Evolutionary conservation across 2,329 filamentous ascomycete genomes (phyloP), one percentile per base, ranked within the genome.

Genomic region (Magnaporthiopsis rhizophila): DNA sequence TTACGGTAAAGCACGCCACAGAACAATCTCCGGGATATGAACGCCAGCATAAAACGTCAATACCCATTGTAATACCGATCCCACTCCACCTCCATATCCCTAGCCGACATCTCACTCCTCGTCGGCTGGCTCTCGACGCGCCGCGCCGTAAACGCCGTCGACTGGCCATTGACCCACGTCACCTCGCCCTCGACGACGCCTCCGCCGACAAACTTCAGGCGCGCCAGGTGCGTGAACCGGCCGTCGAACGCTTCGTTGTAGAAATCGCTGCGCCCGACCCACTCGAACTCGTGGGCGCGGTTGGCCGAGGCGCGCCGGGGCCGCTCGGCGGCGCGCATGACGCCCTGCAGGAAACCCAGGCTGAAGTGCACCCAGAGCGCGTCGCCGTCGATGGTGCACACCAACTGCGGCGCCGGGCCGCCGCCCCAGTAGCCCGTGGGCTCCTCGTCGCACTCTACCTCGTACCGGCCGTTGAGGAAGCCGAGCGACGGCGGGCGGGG

Each of bases 391-490:
- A 62, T 38, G 36, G 61, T 62, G 45, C 50, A 57, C 5, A 57
- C n/a, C 50, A 62, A 15, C 26, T 1, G n/a, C 6, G 8, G 30
- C 30, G 61, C 3, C 28, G 28, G 3, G 21, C 12, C 50, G 4
- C 5, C 11, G 18, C 8, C 13, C 8, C 12, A 13, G 50, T 57
- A 56, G 13, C 45, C 45, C 2, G 13, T 9, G 5, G 61, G 61
- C 1, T 9, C 21, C 8, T 62, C 61, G 28, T n/a, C 24, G 45
- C 21, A n/a, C 18, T 32, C 0, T 3, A 62, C 53, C 12, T 36
- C 45, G 61, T 62, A 62, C 3, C 28, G 61, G 26, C 61, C 61
- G 61, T 62, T 62, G 45, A 62, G 61, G 61, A 32, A 34, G 45
- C 61, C 61, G 12, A 62, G 61, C 0, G 61, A n/a, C 15, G 56